Base-by-base conservation (phyloP, 352 stramenopile species). In the Pelagophyceae sp. region DNA sequence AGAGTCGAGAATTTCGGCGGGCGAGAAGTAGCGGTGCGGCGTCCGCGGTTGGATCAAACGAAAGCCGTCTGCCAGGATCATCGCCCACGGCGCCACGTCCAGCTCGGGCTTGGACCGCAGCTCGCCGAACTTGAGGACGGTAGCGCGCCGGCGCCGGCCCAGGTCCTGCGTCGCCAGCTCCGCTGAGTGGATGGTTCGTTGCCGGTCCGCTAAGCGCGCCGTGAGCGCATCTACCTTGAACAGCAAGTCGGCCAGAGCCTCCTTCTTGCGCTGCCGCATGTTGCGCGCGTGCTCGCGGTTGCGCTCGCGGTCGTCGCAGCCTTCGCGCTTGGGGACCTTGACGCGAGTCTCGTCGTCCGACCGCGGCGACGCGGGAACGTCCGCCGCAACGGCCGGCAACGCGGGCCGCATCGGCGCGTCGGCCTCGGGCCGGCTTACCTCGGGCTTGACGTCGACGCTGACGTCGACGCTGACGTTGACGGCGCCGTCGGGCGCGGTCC, bases 281-380 rank as follows among this genome's bases (percentile, higher is more conserved):
- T 97, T 97, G 83, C 93, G 90, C 71, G 93, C 95, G 84, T 98
- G 93, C 80, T 98, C 92, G 54, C 92, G 89, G 84, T 98, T 98
- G 64, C 93, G 88, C 80, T 97, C 91, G 25, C 92, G 86, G 35
- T 74, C 67, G 67, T 54, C 45, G 45, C 45, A n/a, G n/a, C n/a
- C n/a, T n/a, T n/a, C n/a, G n/a, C n/a, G n/a, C n/a, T n/a, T n/a
- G n/a, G n/a, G n/a, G n/a, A n/a, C n/a, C n/a, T n/a, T n/a, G n/a
- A n/a, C n/a, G n/a, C n/a, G n/a, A n/a, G n/a, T n/a, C n/a, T n/a
- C n/a, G n/a, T n/a, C n/a, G n/a, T n/a, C n/a, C n/a, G n/a, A n/a
- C n/a, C n/a, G n/a, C n/a, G n/a, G n/a, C n/a, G n/a, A n/a, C n/a
- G n/a, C n/a, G n/a, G n/a, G n/a, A n/a, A n/a, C n/a, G n/a, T n/a